Evolutionary conservation across 148 eudicot species (phyloP), one percentile per base, ranked within the genome.

Genomic region (Arctostaphylos glauca): DNA sequence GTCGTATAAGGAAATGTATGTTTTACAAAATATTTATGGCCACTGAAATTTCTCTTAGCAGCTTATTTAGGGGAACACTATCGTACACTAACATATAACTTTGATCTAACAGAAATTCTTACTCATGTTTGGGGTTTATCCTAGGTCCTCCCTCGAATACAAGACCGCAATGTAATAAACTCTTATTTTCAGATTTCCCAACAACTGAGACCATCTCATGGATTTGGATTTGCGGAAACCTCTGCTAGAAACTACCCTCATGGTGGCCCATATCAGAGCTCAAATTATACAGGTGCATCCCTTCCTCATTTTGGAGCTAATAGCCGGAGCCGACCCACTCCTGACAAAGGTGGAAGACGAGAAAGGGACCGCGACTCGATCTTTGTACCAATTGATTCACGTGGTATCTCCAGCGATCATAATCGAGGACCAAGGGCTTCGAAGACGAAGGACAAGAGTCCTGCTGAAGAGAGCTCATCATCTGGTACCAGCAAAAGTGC

Each of bases 391-490:
- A 72, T 73, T 56, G 90, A 84, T 76, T 53, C 89, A 80, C 89
- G 86, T 86, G 91, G 88, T 74, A 79, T 87, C 44, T 77, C 93
- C 54, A 88, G 91, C 88, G 98, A 94, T 76, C 95, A 95, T 54
- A 96, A 94, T 82, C 88, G 99, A 86, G 99, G 99, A 55, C 99
- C 99, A 54, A 94, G 99, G 86, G 94, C 96, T 74, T 87, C 87
- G 67, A 96, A 92, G 85, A 89, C 91, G 53, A 96, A 91, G 85
- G 90, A 83, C 71, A 92, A 90, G 83, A 90, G 79, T 76, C 79
- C 85, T 43, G 46, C 81, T 74, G 97, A 87, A 86, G 91, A 86
- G 66, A 89, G 79, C 79, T 54, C 88, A 18, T 72, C 86, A 73
- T 82, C 91, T 80, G 83, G 43, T 67, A 50, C 78, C 76, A 85